Percentiles rank a stretch among this genome's conserved stretches.
Evolutionary conservation across 2,329 filamentous ascomycete species (phyloP).

Genomic region (Didymella arachidicola): DNA sequence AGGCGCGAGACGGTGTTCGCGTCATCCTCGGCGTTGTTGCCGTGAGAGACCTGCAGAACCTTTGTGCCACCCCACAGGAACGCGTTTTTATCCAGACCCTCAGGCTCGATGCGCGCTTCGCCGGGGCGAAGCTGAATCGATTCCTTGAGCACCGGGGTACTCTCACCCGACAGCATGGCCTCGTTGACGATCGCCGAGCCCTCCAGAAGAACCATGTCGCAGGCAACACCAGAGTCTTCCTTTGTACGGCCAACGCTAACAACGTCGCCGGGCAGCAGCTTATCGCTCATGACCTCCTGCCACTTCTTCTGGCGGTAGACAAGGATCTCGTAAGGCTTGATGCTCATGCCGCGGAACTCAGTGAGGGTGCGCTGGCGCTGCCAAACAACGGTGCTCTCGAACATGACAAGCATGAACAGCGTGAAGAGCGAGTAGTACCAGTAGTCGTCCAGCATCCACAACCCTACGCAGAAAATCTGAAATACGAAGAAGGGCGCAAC

Average conservation of each 20-base stretch:
- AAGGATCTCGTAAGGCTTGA: constrained; percentile 96
- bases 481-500: constrained; percentile 99
- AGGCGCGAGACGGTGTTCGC: constrained; percentile 67
- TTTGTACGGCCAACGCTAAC: constrained; percentile 93
- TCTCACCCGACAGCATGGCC: constrained; percentile 98
- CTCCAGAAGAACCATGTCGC: constrained; percentile 94
- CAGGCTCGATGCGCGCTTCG: constrained; percentile 81
- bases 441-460: constrained; percentile 99
- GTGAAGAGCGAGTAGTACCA: constrained; percentile 99
- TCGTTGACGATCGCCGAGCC: constrained; percentile 98
- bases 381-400: constrained; percentile 99
- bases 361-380: constrained; percentile 94
- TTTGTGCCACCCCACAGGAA: constrained; percentile 98
- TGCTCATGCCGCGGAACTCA: constrained; percentile 99
- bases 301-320: constrained; percentile 88
- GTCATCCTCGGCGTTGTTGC: constrained; percentile 74
- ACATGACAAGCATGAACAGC: constrained; percentile 95
- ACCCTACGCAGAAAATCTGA: constrained; percentile 96
- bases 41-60: constrained; percentile 92
- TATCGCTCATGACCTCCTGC: constrained; percentile 88
- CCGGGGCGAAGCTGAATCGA: constrained; percentile 88
- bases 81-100: constrained; percentile 94
- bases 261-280: constrained; percentile 89
- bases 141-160: constrained; percentile 94
- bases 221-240: constrained; percentile 95